Conservation (phyloP, 73 alveolate genomes). For the Tetrahymena borealis region DNA sequence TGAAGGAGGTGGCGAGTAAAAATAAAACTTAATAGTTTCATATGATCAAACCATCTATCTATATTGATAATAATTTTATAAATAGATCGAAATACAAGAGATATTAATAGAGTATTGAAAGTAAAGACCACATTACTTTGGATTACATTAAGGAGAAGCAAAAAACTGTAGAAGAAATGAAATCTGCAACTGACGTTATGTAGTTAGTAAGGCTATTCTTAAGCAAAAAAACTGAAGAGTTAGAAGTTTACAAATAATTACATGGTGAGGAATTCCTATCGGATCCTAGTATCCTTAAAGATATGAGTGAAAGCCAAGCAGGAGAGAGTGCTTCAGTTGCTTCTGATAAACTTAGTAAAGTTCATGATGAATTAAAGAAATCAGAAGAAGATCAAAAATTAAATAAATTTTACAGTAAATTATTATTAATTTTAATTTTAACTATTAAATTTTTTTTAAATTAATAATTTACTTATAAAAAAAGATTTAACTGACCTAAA, state of each 20-base stretch:
- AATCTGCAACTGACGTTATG: not conserved
- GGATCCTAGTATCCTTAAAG: not conserved
- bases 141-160: not conserved
- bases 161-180: not conserved
- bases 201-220: not conserved
- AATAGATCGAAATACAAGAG: not conserved
- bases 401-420: not conserved
- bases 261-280: not conserved
- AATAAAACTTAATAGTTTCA: too few species aligned
- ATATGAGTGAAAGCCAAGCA: not conserved
- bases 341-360: not conserved
- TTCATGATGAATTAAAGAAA: not conserved
- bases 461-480: not conserved
- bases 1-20: conserved; percentile 1
- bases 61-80: too few species aligned
- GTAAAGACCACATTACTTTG: not conserved
- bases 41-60: too few species aligned
- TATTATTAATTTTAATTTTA: not conserved
- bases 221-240: not conserved
- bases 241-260: not conserved
- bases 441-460: not conserved
- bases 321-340: not conserved
- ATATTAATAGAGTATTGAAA: not conserved
- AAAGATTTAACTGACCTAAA: not conserved
- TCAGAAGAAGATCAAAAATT: not conserved